Evolutionary conservation across 2,329 filamentous ascomycete species (phyloP), one percentile per base, ranked within the genome.

Genomic region (Aspergillus sp.): DNA sequence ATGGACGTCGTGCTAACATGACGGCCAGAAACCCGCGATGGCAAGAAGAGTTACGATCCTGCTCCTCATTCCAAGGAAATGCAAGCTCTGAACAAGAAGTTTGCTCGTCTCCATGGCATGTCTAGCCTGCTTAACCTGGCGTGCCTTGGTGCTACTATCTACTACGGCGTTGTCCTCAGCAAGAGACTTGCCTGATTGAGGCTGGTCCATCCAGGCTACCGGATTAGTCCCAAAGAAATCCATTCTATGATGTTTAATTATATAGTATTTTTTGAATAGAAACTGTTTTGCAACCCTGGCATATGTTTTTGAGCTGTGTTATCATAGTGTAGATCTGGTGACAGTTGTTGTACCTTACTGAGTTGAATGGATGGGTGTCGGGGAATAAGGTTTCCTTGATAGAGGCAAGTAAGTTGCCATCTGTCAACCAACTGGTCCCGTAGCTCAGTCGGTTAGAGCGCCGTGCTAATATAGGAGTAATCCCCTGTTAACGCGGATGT

Each of bases 1-100:
- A n/a, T n/a, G 35, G 6, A 38, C 8, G 19, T 24, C 26, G 1
- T 42, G 16, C 20, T 49, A 7, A 20, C 14, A 22, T 30, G 2
- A n/a, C 43, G 43, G 14, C 4, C 38, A 81, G 92, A 93, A 78
- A 90, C 87, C 56, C 85, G 87, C 63, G 93, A 96, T 68, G 90
- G 90, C 50, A 96, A 95, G 80, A 89, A 88, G 68, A 89, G 86
- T 71, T 89, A 88, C 65, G 90, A 95, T 58, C 76, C 82, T 48
- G 81, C 85, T 1, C 89, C 90, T 36, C 89, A 95, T 65, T 94
- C 88, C 4, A 79, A 86, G 61, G 89, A 93, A 75, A 96, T 97
- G 92, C 72, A 83, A 61, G 79, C 78, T 8, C 72, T 95, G 62
- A 95, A 93, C 77, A 88, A 85, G 74, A 79, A 78, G 57, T 97